A percentile compares a stretch with the other conserved stretches of the same genome.
phyloP scores from a whole-genome alignment of 345 rosid species.

The Geranium brycei region DNA sequence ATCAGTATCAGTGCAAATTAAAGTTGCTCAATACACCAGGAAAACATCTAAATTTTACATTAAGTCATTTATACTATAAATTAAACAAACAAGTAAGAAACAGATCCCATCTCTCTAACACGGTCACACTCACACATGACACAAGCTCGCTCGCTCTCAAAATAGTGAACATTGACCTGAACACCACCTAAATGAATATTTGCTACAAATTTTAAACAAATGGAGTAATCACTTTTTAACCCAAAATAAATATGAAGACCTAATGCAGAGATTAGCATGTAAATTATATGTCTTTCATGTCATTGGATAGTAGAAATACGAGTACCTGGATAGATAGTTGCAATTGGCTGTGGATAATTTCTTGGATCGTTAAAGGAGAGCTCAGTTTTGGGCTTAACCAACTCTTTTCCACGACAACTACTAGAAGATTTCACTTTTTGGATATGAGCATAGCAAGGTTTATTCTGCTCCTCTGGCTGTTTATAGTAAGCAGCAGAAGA shows the following conservation, averaged over 20 bases:
- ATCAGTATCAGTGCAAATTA: background rate
- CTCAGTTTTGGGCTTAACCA: slow-evolving; percentile 4
- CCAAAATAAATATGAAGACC: background rate
- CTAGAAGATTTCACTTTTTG: background rate
- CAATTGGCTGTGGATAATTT: slow-evolving; percentile 2
- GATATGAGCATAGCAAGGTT: background rate
- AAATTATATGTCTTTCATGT: background rate
- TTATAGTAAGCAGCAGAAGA: background rate
- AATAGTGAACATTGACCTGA: too few species aligned
- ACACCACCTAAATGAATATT: too few species aligned
- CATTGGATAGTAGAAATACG: background rate
- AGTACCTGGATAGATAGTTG: slow-evolving; percentile 6
- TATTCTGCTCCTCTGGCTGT: slow-evolving; percentile 1
- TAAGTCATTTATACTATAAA: too few species aligned
- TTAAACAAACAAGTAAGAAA: background rate
- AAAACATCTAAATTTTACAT: too few species aligned
- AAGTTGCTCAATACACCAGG: background rate
- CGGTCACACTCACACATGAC: too few species aligned
- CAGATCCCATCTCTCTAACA: background rate
- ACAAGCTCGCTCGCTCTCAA: background rate
- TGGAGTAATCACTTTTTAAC: background rate
- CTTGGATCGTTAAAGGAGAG: background rate
- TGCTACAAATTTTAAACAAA: too few species aligned
- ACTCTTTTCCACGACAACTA: slow-evolving; percentile 5
- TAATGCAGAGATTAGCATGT: background rate